Evolutionary conservation across 352 stramenopile species (phyloP), one percentile per base, ranked within the genome.

Genomic region (Phytophthora citrophthora): DNA sequence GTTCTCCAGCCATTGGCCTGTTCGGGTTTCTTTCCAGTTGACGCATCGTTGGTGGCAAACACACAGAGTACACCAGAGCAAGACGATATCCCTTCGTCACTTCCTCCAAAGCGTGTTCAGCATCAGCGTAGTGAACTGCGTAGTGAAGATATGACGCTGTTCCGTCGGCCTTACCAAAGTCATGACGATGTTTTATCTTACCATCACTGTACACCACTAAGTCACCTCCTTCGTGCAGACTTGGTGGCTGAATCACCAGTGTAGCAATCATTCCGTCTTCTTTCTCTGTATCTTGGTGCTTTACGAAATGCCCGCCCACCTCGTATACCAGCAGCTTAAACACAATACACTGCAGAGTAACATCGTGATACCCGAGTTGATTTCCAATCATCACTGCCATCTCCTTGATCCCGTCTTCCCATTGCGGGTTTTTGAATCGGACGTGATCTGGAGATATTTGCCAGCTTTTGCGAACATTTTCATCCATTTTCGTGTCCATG

Each of bases 311-410:
- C 23, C 73, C 68, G 10, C 65, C 72, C 27, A 64, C 18, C 15
- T 69, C 78, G 20, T 85, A 84, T 26, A 86, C 44, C 12, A 86
- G 50, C 48, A 88, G 16, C 64, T 88, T 86, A 71, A 82, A 80
- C 31, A 66, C 26, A 9, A 39, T 27, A 23, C 69, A 68, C 18
- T 58, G n/a, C 20, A 72, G 32, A 24, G 27, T 23, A 9, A 64
- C 38, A 16, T 36, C 52, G 9, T 52, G 46, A 39, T 68, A 72
- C 0, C 57, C 64, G 0, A 72, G 51, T 2, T 48, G 45, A 12
- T 48, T n/a, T 1, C 43, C 46, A 7, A 68, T 43, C 2, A 24
- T 46, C 11, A 52, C 23, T 1, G 31, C 56, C 11, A 72, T 9
- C 1, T 60, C 38, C 4, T 57, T 18, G 20, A 72, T 40, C 0